Conservation (phyloP, 495 filamentous ascomycete species). For the Lophium mytilinum region DNA sequence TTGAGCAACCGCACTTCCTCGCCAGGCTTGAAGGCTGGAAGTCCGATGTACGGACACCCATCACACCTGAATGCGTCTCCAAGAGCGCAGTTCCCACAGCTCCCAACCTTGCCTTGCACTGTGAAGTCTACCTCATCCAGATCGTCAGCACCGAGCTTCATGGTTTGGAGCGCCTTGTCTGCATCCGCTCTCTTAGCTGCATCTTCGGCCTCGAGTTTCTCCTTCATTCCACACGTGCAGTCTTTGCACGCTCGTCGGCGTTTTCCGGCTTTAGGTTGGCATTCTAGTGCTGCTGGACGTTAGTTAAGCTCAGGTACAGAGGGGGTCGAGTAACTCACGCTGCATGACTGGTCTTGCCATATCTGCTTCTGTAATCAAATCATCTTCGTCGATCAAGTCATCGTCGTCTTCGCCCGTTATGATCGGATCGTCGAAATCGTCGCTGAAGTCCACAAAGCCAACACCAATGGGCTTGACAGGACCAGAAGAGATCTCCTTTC, state of each 20-base stretch:
- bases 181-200: conserved; percentile 55
- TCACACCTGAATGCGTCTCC: conserved; percentile 81
- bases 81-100: conserved; percentile 84
- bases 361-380: conserved; percentile 75
- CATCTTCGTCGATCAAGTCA: conserved; percentile 85
- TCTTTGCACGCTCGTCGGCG: conserved; percentile 93
- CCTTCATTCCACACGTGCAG: conserved; percentile 86
- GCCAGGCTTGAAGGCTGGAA: conserved; percentile 93
- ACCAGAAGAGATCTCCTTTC: conserved; percentile 38
- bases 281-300: conserved; percentile 59
- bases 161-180: conserved; percentile 49
- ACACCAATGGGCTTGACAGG: conserved; percentile 48
- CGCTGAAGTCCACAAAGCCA: conserved; percentile 63
- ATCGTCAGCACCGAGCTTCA: conserved; percentile 73
- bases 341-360: conserved; percentile 60
- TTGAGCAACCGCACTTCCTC: conserved; percentile 85
- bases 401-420: conserved; percentile 54
- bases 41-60: conserved; percentile 85
- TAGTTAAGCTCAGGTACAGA: neutral
- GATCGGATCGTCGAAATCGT: conserved; percentile 51
- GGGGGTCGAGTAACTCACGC: conserved; percentile 48
- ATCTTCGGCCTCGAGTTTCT: conserved; percentile 74
- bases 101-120: conserved; percentile 87
- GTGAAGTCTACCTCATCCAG: conserved; percentile 90
- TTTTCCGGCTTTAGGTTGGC: conserved; percentile 72